These are phyloP conservation scores for Paecilomyces fulvus DNA, from an alignment of 2,329 filamentous ascomycete species.

Conservation along the genomic window DNA sequence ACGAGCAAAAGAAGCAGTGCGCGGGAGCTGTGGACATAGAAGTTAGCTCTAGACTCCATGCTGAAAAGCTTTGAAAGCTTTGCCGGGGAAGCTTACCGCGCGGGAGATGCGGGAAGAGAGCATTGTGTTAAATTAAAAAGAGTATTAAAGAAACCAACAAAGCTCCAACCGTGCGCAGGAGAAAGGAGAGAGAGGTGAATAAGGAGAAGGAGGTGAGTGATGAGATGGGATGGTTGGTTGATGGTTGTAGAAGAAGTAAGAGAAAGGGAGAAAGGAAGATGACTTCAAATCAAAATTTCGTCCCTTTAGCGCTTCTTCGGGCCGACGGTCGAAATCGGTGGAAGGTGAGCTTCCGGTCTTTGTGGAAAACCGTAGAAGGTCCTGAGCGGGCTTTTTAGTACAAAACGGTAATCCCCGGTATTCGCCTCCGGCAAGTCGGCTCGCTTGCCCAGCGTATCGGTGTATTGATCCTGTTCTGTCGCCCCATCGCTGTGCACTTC, in stretches of 20 bases:
- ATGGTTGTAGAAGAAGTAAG: conserved; percentile 12
- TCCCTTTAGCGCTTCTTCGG: conserved; percentile 5
- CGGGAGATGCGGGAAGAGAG: conserved; percentile 62
- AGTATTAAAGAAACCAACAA: conserved; percentile 26
- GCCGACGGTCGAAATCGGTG: conserved; percentile 24
- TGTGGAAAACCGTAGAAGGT: conserved; percentile 1
- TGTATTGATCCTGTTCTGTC: neutral
- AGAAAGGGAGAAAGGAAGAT: conserved; percentile 10
- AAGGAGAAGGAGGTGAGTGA: conserved; percentile 18
- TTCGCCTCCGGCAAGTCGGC: neutral
- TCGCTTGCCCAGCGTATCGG: neutral
- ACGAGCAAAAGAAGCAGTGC: conserved; percentile 63
- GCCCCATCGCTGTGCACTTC: neutral
- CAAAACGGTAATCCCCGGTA: neutral
- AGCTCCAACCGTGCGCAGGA: conserved; percentile 3
- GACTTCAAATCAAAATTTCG: conserved; percentile 11
- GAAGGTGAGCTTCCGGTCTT: conserved; percentile 15
- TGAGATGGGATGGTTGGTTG: conserved; percentile 12
- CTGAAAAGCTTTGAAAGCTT: conserved; percentile 5
- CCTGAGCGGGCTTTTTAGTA: neutral
- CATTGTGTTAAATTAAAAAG: conserved; percentile 47
- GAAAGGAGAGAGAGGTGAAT: conserved; percentile 13
- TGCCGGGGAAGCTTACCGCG: conserved; percentile 52
- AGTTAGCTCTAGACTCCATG: conserved; percentile 8
- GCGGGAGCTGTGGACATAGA: conserved; percentile 55